phyloP scores from a whole-genome alignment of 148 eudicot species.

The Camellia granthamiana region DNA sequence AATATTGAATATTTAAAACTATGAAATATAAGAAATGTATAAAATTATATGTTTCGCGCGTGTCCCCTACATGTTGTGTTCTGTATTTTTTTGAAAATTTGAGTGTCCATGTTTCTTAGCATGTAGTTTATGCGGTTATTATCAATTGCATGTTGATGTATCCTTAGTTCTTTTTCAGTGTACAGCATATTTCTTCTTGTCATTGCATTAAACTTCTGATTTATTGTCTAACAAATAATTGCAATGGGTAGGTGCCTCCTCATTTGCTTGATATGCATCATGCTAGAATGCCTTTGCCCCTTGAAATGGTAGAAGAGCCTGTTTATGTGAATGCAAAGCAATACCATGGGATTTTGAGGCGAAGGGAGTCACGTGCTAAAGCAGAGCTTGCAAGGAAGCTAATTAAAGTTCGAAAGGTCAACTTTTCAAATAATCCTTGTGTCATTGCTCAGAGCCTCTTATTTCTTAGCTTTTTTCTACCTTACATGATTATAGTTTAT shows the following conservation, averaged over 20 bases:
- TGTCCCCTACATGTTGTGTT: too few relatives aligned
- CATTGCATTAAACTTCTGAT: background rate
- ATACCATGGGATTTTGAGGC: slow-evolving; percentile 79
- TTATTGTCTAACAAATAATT: slow-evolving; percentile 1
- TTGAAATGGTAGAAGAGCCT: slow-evolving; percentile 86
- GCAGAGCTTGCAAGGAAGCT: slow-evolving; percentile 90
- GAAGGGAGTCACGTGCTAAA: slow-evolving; percentile 96
- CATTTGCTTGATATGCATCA: slow-evolving; percentile 69
- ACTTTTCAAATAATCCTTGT: background rate
- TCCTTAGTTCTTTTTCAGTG: background rate
- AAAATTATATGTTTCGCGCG: too few relatives aligned
- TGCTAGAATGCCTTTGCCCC: slow-evolving; percentile 80
- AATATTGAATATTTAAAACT: too few relatives aligned
- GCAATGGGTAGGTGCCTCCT: slow-evolving; percentile 56
- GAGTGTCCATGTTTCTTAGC: too few relatives aligned
- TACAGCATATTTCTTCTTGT: slow-evolving; percentile 2
- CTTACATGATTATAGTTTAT: background rate
- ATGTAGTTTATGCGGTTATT: too few relatives aligned
- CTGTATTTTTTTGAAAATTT: too few relatives aligned
- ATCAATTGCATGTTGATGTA: background rate
- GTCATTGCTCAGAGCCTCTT: background rate
- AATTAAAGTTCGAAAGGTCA: slow-evolving; percentile 81
- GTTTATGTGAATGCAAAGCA: slow-evolving; percentile 98
- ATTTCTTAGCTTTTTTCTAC: background rate
- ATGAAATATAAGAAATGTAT: too few relatives aligned